Evolutionary conservation across 495 filamentous ascomycete genomes (phyloP).

Genomic region (Annulohypoxylon maeteangense): DNA sequence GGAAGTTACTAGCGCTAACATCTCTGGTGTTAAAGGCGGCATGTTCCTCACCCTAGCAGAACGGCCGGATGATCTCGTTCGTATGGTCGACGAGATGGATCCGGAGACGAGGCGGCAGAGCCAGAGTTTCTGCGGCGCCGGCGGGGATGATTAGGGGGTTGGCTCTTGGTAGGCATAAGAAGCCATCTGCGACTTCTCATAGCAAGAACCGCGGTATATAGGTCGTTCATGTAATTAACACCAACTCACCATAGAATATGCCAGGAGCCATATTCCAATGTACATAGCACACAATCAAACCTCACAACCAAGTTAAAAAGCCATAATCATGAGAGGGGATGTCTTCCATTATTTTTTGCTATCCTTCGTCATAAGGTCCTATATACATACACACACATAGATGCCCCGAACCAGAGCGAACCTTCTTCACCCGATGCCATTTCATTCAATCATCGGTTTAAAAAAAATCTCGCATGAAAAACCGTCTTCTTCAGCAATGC

Average conservation of each 20-base stretch:
- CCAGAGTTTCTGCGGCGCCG: conserved; percentile 36
- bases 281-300: background rate
- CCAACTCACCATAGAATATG: background rate
- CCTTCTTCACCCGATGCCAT: conserved; percentile 41
- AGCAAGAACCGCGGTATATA: background rate
- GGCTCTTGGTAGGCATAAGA: background rate
- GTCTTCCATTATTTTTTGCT: conserved; percentile 42
- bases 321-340: conserved; percentile 49
- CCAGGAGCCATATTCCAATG: background rate
- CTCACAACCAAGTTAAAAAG: background rate
- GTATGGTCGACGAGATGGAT: conserved; percentile 39
- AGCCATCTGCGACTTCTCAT: background rate
- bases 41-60: conserved; percentile 49
- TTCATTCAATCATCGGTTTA: conserved; percentile 38
- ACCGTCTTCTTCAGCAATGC: conserved; percentile 35
- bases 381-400: conserved; percentile 45
- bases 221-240: background rate
- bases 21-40: conserved; percentile 27
- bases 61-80: conserved; percentile 44
- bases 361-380: conserved; percentile 36
- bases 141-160: no score
- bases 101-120: conserved; percentile 26
- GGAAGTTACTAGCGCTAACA: background rate
- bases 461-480: conserved; percentile 27
- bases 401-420: conserved; percentile 18